Percentiles rank a stretch among this genome's conserved stretches.
These are phyloP conservation scores for Cercospora sp. DNA, from an alignment of 2,329 filamentous ascomycete species.

Conservation along the genomic window DNA sequence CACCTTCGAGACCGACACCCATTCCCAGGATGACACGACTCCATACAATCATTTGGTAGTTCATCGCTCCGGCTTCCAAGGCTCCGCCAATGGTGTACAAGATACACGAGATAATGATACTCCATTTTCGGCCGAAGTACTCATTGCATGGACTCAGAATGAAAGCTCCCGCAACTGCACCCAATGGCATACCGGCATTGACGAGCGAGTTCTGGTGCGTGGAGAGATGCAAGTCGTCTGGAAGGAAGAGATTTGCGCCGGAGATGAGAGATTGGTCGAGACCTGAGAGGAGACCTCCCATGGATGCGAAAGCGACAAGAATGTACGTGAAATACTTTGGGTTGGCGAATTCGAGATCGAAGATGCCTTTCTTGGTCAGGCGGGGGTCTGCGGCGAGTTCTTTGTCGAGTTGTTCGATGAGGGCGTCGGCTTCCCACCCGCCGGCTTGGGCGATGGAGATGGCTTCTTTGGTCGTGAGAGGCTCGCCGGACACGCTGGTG, in stretches of 20 bases:
- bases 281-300: slow-evolving; percentile 71
- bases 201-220: slow-evolving; percentile 63
- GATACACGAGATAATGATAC: slow-evolving; percentile 68
- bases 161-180: slow-evolving; percentile 68
- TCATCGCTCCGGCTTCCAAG: slow-evolving; percentile 66
- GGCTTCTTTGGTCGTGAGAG: slow-evolving; percentile 35
- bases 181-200: slow-evolving; percentile 70
- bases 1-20: slow-evolving; percentile 71
- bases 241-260: slow-evolving; percentile 68
- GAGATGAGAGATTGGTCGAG: slow-evolving; percentile 73
- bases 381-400: slow-evolving; percentile 39
- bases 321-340: slow-evolving; percentile 67
- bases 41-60: slow-evolving; percentile 70
- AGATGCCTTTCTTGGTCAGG: slow-evolving; percentile 42
- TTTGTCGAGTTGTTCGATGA: slow-evolving; percentile 46
- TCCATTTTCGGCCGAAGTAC: slow-evolving; percentile 64
- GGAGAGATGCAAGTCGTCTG: slow-evolving; percentile 56
- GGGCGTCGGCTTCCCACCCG: slow-evolving; percentile 48
- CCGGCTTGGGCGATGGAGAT: slow-evolving; percentile 36
- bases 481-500: slow-evolving; percentile 25
- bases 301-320: slow-evolving; percentile 69
- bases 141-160: slow-evolving; percentile 68
- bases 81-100: slow-evolving; percentile 70
- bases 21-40: slow-evolving; percentile 68
- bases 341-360: slow-evolving; percentile 61